These are phyloP conservation scores for Neurospora hispaniola DNA, from an alignment of 495 filamentous ascomycete genomes.

Conservation along the genomic window DNA sequence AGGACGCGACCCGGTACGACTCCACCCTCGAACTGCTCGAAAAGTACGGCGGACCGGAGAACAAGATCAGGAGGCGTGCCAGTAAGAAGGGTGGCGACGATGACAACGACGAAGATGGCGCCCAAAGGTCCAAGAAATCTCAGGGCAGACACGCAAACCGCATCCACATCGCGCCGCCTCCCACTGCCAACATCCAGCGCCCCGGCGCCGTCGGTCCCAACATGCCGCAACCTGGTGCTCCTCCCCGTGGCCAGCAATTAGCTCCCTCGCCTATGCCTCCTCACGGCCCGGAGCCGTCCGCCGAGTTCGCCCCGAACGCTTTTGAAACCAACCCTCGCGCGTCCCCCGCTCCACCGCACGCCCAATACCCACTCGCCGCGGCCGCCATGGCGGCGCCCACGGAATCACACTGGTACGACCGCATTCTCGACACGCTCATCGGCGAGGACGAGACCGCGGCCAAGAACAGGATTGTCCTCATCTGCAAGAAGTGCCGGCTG, in stretches of 20 bases:
- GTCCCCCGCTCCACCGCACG: conserved; percentile 7
- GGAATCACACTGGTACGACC: conserved; percentile 80
- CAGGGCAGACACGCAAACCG: conserved; percentile 22
- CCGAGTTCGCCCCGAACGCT: conserved; percentile 51
- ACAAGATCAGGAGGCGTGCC: conserved; percentile 28
- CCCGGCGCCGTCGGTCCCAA: background rate
- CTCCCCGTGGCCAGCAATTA: conserved; percentile 11
- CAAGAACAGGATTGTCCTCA: conserved; percentile 81
- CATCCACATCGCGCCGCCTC: conserved; percentile 60
- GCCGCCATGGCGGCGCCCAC: conserved; percentile 27
- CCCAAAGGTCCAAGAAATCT: conserved; percentile 11
- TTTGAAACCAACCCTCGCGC: conserved; percentile 30
- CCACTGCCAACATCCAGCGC: conserved; percentile 74
- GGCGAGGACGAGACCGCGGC: conserved; percentile 92
- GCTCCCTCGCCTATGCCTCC: conserved; percentile 14
- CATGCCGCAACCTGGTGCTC: conserved; percentile 8
- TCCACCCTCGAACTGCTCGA: conserved; percentile 87
- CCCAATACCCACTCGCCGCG: conserved; percentile 27
- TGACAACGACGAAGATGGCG: conserved; percentile 9
- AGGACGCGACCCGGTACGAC: conserved; percentile 88
- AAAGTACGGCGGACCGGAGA: conserved; percentile 71
- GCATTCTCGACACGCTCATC: conserved; percentile 80
- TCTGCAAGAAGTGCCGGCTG: conserved; percentile 71
- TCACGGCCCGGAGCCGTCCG: conserved; percentile 19
- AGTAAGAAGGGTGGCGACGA: conserved; percentile 23